Evolutionary conservation across 1,284 basidiomycete genomes (phyloP).

Genomic region (Neonothopanus nambi): DNA sequence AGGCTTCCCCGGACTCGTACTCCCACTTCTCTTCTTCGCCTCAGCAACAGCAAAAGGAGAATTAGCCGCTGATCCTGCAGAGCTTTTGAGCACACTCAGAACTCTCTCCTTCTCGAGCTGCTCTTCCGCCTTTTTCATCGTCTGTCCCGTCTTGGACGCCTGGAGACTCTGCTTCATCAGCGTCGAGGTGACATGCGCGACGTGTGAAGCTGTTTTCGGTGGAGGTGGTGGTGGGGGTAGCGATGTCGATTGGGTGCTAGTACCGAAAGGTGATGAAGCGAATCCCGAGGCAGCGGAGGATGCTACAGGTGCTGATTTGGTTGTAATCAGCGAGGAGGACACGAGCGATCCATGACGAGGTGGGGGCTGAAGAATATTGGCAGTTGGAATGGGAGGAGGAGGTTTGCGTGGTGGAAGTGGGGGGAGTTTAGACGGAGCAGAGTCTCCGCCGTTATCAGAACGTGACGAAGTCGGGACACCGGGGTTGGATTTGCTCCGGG

Average conservation of each 20-base stretch:
- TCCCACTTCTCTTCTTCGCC: constrained; percentile 24
- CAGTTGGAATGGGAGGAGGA: constrained; percentile 22
- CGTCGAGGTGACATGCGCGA: constrained; percentile 49
- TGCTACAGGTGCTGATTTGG: constrained; percentile 13
- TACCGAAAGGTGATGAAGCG: constrained; percentile 8
- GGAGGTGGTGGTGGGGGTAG: constrained; percentile 30
- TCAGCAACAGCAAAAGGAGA: constrained; percentile 17
- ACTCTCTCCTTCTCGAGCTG: constrained; percentile 68
- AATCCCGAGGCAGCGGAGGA: constrained; percentile 17
- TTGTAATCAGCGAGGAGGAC: constrained; percentile 30
- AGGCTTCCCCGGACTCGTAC: constrained; percentile 30
- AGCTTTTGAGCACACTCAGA: constrained; percentile 66
- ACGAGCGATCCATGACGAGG: constrained; percentile 22
- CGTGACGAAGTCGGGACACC: constrained; percentile 8
- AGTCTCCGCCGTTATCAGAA: constrained; percentile 14
- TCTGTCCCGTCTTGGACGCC: constrained; percentile 67
- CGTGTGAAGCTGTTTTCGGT: constrained; percentile 23
- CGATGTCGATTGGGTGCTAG: not conserved
- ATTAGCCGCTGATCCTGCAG: constrained; percentile 22
- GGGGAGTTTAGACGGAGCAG: constrained; percentile 12
- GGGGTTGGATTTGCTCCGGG: constrained; percentile 5
- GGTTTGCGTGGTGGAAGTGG: constrained; percentile 19
- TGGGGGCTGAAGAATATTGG: constrained; percentile 26
- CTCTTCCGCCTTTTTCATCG: constrained; percentile 65
- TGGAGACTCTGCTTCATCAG: constrained; percentile 71